Base-by-base conservation (phyloP, 345 rosid genomes). In the Acer negundo region DNA sequence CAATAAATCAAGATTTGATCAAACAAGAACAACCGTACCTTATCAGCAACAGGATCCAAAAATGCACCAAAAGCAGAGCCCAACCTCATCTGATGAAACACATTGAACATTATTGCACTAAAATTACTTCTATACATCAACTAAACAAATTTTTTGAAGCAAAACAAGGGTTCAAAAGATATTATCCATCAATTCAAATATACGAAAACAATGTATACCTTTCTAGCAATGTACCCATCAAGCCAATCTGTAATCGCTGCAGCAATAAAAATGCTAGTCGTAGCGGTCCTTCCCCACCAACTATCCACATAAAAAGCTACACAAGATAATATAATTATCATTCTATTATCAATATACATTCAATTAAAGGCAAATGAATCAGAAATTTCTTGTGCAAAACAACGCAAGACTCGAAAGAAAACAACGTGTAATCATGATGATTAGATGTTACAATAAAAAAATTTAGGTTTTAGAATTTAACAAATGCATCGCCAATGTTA, bases 181-280 rank as follows among this genome's bases (percentile, higher is more conserved):
- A 4, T 16, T 10, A 38, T 23, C 13, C 53, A 7, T 22, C 31
- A 16, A 17, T 26, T 53, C 17, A 17, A 42, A 66, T 15, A 0
- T 42, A 23, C 70, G 23, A 49, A 64, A 40, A 31, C 6, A 80
- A 9, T 2, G 44, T 61, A 67, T 79, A 97, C 99, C 98, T 89
- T 97, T 28, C 99, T 82, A 12, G 99, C 99, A 77, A 97, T 82
- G 82, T 97, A 97, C 26, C 99, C 99, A 75, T 97, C 99, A 62
- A 97, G 98, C 99, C 99, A 97, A 77, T 97, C 99, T 28, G 99
- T 97, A 72, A 94, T 77, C 13, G 99, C 97, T n/a, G 99, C 98
- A 42, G 89, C 93, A 75, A 97, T 83, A 78, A 97, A 97, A 76
- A 94, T 89, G 79, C 95, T 87, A 4, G 97, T 93, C 6, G 99